phyloP scores from a whole-genome alignment of 306 rosid species.

The Crataegus laevigata region DNA sequence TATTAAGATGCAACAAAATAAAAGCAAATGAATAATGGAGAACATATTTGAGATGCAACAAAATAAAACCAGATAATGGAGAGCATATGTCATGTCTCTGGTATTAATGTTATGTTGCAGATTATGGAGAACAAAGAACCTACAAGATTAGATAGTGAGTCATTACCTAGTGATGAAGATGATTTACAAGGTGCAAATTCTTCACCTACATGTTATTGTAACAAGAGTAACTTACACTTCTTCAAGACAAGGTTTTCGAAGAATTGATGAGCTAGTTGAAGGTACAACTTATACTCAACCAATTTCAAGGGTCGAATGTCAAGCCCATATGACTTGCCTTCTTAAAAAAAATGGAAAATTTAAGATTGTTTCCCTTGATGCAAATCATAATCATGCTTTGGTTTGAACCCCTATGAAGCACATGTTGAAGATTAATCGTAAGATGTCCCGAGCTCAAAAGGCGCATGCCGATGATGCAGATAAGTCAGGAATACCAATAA shows the following conservation, averaged over 20 bases:
- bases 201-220: neutral
- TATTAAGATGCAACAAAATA: too few species aligned
- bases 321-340: neutral
- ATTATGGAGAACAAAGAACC: too few species aligned
- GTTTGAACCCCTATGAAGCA: neutral
- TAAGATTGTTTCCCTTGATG: neutral
- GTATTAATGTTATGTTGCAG: too few species aligned
- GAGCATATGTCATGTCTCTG: too few species aligned
- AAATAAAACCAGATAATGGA: too few species aligned
- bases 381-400: neutral
- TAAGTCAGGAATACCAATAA: neutral
- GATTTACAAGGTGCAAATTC: too few species aligned
- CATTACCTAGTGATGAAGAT: too few species aligned
- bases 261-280: neutral
- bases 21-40: too few species aligned
- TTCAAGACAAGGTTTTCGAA: neutral
- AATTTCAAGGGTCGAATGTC: neutral
- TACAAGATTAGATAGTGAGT: too few species aligned
- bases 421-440: neutral
- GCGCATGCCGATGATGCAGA: neutral
- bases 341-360: neutral
- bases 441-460: neutral
- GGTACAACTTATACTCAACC: neutral
- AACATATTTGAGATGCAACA: too few species aligned
- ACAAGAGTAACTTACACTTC: neutral